Evolutionary conservation across 2,329 filamentous ascomycete genomes (phyloP).

Genomic region (Hypomyces perniciosus): DNA sequence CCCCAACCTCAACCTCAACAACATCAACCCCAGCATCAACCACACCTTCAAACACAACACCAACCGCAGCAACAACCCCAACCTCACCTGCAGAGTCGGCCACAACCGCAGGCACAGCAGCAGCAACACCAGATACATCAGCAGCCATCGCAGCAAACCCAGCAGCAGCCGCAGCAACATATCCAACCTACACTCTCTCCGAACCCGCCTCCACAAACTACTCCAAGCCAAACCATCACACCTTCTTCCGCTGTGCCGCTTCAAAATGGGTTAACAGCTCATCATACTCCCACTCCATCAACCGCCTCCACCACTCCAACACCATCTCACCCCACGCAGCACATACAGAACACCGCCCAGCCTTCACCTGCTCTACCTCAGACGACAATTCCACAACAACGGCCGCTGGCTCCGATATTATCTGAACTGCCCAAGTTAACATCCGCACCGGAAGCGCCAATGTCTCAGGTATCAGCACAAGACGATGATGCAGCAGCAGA

Average conservation of each 20-base stretch:
- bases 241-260: slow-evolving; percentile 3
- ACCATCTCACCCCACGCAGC: slow-evolving; percentile 8
- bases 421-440: slow-evolving; percentile 12
- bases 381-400: slow-evolving; percentile 9
- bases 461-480: slow-evolving; percentile 18
- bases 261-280: background rate
- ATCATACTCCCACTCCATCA: slow-evolving; percentile 9
- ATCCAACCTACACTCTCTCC: background rate
- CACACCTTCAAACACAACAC: slow-evolving; percentile 15
- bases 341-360: slow-evolving; percentile 1
- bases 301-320: slow-evolving; percentile 6
- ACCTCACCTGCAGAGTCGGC: slow-evolving; percentile 15
- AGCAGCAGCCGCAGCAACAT: slow-evolving; percentile 4
- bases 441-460: slow-evolving; percentile 18
- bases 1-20: slow-evolving; percentile 17
- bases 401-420: slow-evolving; percentile 11
- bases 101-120: slow-evolving; percentile 10
- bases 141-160: slow-evolving; percentile 4
- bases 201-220: background rate
- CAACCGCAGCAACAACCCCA: slow-evolving; percentile 16
- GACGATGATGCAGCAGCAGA: slow-evolving; percentile 30
- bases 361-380: slow-evolving; percentile 14
- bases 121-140: slow-evolving; percentile 1
- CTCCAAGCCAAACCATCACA: slow-evolving; percentile 9
- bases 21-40: slow-evolving; percentile 17